Conservation (phyloP, 768 basidiomycete genomes). For the Chalciporus piperatus region DNA sequence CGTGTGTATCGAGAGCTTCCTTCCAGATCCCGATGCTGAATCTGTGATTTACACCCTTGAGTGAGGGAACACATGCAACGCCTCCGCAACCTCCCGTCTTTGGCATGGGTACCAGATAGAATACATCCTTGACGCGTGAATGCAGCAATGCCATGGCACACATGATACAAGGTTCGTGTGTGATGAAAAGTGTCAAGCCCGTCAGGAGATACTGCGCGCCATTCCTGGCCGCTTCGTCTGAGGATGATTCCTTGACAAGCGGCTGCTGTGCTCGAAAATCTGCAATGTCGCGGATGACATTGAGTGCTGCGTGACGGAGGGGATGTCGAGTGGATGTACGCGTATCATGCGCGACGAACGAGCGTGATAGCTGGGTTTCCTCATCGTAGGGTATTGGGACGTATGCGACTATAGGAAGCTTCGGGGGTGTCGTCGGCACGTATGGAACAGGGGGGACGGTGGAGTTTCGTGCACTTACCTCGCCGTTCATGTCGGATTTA, state of each 20-base stretch:
- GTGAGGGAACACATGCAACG: constrained; percentile 66
- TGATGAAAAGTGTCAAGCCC: constrained; percentile 77
- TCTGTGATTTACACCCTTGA: constrained; percentile 88
- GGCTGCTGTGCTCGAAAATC: constrained; percentile 43
- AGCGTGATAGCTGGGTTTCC: constrained; percentile 16
- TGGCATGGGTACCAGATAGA: constrained; percentile 69
- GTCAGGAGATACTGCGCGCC: constrained; percentile 89
- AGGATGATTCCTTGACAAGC: background rate
- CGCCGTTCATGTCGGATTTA: constrained; percentile 38
- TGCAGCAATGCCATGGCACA: constrained; percentile 96
- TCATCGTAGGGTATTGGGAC: constrained; percentile 55
- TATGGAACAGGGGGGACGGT: too few relatives aligned
- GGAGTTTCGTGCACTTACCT: constrained; percentile 44
- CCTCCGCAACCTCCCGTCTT: constrained; percentile 88
- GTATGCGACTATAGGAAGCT: constrained; percentile 77
- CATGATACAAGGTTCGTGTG: constrained; percentile 98
- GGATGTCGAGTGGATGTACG: constrained; percentile 68
- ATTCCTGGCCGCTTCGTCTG: constrained; percentile 38
- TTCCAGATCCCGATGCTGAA: constrained; percentile 75
- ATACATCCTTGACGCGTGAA: constrained; percentile 86
- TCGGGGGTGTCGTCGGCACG: background rate
- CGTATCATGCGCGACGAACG: constrained; percentile 67
- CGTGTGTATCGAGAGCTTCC: constrained; percentile 1
- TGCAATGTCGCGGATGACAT: constrained; percentile 66
- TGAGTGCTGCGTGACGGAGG: constrained; percentile 81